A percentile compares a stretch with the other conserved stretches of the same genome.
These are phyloP conservation scores for Phytomonas francai DNA, from an alignment of 208 protist genomes.

Conservation along the genomic window DNA sequence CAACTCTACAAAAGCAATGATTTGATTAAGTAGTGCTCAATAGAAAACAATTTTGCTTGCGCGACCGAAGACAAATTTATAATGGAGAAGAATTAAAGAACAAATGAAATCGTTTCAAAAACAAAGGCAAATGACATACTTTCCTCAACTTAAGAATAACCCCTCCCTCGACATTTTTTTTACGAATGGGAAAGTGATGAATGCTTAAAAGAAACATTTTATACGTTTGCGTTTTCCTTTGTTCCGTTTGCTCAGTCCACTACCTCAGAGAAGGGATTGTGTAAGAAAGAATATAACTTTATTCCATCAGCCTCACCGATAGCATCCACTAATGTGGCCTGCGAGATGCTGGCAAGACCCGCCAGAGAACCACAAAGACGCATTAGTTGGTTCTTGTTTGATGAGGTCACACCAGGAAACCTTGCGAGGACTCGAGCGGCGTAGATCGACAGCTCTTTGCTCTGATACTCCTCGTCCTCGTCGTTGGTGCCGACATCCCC, in stretches of 20 bases:
- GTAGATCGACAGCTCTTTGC: constrained; percentile 39
- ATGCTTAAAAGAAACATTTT: not conserved
- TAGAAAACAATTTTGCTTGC: not conserved
- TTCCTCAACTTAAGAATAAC: not conserved
- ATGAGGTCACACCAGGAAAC: constrained; percentile 63
- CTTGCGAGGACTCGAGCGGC: constrained; percentile 62
- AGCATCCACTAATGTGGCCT: constrained; percentile 29
- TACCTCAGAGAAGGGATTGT: constrained; percentile 29
- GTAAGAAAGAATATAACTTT: constrained; percentile 55
- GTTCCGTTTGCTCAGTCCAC: constrained; percentile 8
- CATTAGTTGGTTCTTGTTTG: constrained; percentile 63
- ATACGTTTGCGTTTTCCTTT: not conserved
- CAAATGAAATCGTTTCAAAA: not conserved
- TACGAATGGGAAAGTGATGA: not conserved
- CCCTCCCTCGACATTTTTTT: not conserved
- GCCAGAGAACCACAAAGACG: constrained; percentile 60
- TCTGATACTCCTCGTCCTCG: constrained; percentile 18
- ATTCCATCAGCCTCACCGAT: constrained; percentile 46
- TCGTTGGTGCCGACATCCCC: constrained; percentile 17
- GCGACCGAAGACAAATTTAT: not conserved
- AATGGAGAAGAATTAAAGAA: not conserved
- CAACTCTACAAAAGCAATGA: not conserved
- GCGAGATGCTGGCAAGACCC: constrained; percentile 60
- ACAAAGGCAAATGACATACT: not conserved
- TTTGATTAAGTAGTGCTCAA: not conserved